phyloP scores from a whole-genome alignment of 1,284 basidiomycete species.

The Moesziomyces aphidis region DNA sequence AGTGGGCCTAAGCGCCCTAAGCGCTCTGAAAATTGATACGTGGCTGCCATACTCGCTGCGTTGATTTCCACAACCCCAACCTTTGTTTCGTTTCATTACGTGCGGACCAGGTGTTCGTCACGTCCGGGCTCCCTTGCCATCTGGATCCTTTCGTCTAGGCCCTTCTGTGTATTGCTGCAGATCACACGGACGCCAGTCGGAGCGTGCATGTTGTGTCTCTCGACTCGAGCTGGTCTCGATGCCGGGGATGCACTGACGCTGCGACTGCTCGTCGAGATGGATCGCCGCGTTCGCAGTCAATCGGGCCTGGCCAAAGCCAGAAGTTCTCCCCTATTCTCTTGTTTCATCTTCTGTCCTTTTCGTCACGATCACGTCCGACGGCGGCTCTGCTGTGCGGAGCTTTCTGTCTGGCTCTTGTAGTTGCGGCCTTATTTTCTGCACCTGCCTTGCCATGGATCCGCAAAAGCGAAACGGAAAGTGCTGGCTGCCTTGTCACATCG shows the following conservation, averaged over 20 bases:
- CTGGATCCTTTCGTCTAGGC: neutral
- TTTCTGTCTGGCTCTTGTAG: too few relatives aligned
- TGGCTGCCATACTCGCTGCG: too few relatives aligned
- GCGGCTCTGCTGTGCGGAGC: neutral
- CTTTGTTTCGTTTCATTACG: neutral
- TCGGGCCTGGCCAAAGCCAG: neutral
- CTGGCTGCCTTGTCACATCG: neutral
- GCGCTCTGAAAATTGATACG: neutral
- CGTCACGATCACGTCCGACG: neutral
- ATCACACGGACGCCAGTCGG: constrained; percentile 10
- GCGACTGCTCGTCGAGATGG: neutral
- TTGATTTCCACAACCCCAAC: too few relatives aligned
- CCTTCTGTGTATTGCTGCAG: constrained; percentile 5
- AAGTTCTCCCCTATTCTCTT: neutral
- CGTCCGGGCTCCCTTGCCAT: neutral
- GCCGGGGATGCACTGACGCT: neutral
- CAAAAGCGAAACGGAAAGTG: neutral
- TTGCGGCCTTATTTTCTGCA: neutral
- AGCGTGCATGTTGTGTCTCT: constrained; percentile 1
- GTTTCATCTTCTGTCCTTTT: neutral
- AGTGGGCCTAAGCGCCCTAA: constrained; percentile 36
- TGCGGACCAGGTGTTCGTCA: neutral
- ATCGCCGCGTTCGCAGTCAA: neutral
- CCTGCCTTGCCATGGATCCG: neutral
- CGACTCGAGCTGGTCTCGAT: constrained; percentile 23